phyloP scores from a whole-genome alignment of 352 stramenopile genomes.

The Globisporangium acanthophoron region DNA sequence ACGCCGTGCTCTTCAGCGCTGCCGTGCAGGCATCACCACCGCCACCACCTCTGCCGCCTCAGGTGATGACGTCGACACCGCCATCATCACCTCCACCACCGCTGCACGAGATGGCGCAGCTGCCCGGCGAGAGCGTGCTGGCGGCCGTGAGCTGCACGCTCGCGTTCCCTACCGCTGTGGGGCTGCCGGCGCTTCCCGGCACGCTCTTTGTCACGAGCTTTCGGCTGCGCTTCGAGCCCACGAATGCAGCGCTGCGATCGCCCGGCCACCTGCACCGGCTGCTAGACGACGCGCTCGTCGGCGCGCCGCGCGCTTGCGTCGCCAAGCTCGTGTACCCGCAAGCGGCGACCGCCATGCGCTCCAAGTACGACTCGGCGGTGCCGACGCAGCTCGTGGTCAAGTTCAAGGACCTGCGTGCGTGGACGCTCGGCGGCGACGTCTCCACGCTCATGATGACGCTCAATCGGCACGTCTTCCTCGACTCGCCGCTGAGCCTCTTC shows the following conservation, averaged over 20 bases:
- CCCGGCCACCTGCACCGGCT: conserved; percentile 47
- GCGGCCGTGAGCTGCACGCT: conserved; percentile 44
- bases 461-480: conserved; percentile 66
- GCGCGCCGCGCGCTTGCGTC: conserved; percentile 56
- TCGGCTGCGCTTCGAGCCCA: conserved; percentile 65
- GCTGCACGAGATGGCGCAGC: not conserved
- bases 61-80: not conserved
- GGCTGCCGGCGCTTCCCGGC: conserved; percentile 43
- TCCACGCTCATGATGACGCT: conserved; percentile 56
- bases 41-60: too few species aligned
- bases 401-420: conserved; percentile 74
- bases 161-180: conserved; percentile 38
- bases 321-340: conserved; percentile 73
- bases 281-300: conserved; percentile 52
- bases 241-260: conserved; percentile 30
- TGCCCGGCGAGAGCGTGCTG: conserved; percentile 41
- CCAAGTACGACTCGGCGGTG: conserved; percentile 22
- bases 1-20: not conserved
- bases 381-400: conserved; percentile 67
- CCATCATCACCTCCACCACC: not conserved
- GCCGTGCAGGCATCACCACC: too few species aligned
- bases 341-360: conserved; percentile 20
- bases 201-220: conserved; percentile 64
- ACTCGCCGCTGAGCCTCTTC: conserved; percentile 66
- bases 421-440: conserved; percentile 65